phyloP scores from a whole-genome alignment of 192 early-diverging fungal genomes.

The Gorgonomyces haynaldii region DNA sequence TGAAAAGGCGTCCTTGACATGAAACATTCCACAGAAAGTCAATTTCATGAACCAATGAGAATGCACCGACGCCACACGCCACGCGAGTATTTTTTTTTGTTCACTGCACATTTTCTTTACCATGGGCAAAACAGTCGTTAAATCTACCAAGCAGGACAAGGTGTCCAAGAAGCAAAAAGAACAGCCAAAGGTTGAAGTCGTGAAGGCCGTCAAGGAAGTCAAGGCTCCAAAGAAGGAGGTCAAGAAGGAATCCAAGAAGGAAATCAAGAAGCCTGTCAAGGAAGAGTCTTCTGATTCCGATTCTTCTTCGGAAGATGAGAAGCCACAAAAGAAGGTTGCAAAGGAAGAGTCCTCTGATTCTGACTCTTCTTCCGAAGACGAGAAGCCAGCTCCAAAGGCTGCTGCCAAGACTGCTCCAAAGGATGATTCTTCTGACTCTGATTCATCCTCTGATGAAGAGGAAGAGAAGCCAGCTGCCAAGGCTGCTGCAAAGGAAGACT shows the following conservation, averaged over 20 bases:
- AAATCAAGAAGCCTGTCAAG: neutral
- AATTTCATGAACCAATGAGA: too few species aligned
- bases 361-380: slow-evolving; percentile 61
- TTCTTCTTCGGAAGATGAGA: neutral
- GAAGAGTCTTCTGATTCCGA: neutral
- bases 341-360: slow-evolving; percentile 36
- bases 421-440: neutral
- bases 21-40: too few species aligned
- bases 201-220: slow-evolving; percentile 32
- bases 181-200: too few species aligned
- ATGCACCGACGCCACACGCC: too few species aligned
- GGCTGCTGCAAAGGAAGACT: slow-evolving; percentile 31
- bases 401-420: neutral
- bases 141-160: too few species aligned
- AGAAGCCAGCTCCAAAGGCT: slow-evolving; percentile 9
- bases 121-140: too few species aligned
- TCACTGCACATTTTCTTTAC: too few species aligned
- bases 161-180: slow-evolving; percentile 5
- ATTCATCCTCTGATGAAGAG: slow-evolving; percentile 16
- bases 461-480: slow-evolving; percentile 19
- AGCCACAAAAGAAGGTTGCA: neutral
- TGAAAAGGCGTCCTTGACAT: too few species aligned
- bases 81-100: too few species aligned
- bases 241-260: slow-evolving; percentile 10
- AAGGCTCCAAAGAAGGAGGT: slow-evolving; percentile 18